Evolutionary conservation across 1,139 yeast species (phyloP), one percentile per base, ranked within the genome.

Genomic region (Maudiozyma humilis): DNA sequence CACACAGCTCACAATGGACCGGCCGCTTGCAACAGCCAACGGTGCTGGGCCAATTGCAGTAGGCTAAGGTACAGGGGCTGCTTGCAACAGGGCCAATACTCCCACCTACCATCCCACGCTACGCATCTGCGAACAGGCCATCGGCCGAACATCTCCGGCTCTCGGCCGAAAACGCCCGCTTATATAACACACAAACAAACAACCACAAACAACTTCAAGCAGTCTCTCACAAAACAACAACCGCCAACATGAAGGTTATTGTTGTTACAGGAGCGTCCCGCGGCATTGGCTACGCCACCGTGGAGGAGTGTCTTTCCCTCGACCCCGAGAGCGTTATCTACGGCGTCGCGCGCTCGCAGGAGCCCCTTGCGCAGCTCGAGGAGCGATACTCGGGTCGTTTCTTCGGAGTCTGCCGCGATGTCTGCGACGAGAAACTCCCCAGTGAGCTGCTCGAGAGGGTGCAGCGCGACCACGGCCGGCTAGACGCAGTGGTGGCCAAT

Each of bases 251-350:
- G 27, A 52, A 49, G 38, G 76, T 74, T 14, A 59, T 73, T 32
- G 69, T 82, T 38, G 72, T 82, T 18, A 81, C 88, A 2, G 89
- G 89, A n/a, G 85, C 83, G 25, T 79, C 85, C 13, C 71, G 49
- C 70, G 96, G 96, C 2, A 81, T 88, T 57, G 97, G 96, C 8
- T 74, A 72, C 29, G 71, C 89, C 2, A 76, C 83, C 53, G 87
- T 82, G 7, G 71, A 74, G 34, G 59, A 70, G 5, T 63, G 82
- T 32, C 67, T 86, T 8, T 57, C 64, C 3, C 49, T 67, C 0
- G 58, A 63, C 15, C 66, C 77, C 32, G 69, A 67, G 38, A 75
- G 79, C 5, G 73, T 82, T 29, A 84, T 86, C 8, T 75, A 85
- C 19, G 91, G 88, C 0, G 75, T 86, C 32, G 91, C 96, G 0